Percentiles rank a stretch among this genome's conserved stretches.
These are phyloP conservation scores for Helicocarpus griseus DNA, from an alignment of 2,329 filamentous ascomycete genomes.

Conservation along the genomic window DNA sequence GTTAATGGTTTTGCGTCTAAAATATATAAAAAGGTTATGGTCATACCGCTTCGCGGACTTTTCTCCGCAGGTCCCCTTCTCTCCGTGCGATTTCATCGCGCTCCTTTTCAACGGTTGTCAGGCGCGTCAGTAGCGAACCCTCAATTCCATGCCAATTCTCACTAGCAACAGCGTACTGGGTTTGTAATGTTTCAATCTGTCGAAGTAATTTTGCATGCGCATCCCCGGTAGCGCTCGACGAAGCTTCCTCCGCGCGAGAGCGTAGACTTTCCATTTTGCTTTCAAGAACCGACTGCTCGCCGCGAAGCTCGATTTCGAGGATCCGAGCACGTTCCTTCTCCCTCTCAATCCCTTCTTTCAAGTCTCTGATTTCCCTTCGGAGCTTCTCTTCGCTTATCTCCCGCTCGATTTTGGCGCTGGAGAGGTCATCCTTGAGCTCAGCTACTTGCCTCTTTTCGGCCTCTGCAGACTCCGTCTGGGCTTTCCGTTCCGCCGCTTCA, in stretches of 20 bases:
- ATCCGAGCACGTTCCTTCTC: constrained; percentile 60
- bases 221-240: constrained; percentile 70
- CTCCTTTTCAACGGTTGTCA: constrained; percentile 76
- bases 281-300: constrained; percentile 69
- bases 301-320: constrained; percentile 66
- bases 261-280: constrained; percentile 84
- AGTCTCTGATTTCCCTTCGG: constrained; percentile 58
- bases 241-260: constrained; percentile 76
- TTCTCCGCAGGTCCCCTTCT: constrained; percentile 80
- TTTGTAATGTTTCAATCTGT: constrained; percentile 91
- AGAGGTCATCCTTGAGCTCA: constrained; percentile 55
- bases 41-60: constrained; percentile 74
- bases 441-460: constrained; percentile 49
- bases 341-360: constrained; percentile 62
- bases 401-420: constrained; percentile 62
- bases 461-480: constrained; percentile 58
- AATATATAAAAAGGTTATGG: not conserved
- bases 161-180: constrained; percentile 85
- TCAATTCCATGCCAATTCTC: constrained; percentile 98
- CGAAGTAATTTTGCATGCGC: constrained; percentile 80
- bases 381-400: constrained; percentile 58
- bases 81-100: constrained; percentile 74
- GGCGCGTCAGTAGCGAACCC: constrained; percentile 66
- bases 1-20: constrained; percentile 18
- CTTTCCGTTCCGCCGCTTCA: constrained; percentile 56